Base-by-base conservation (phyloP, 257 asterid species). In the Ilex asprella region DNA sequence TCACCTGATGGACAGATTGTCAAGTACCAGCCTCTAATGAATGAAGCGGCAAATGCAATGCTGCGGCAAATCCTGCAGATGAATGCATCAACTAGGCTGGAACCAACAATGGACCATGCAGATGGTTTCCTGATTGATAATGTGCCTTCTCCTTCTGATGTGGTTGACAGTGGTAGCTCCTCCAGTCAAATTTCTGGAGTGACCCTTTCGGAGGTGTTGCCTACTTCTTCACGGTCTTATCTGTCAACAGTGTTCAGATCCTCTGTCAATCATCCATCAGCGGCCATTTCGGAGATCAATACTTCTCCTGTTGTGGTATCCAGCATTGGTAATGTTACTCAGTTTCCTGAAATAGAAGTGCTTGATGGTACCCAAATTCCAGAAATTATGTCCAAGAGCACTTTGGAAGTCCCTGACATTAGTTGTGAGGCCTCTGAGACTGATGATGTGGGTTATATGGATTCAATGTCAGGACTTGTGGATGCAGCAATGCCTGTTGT, bases 31-130 rank as follows among this genome's bases (percentile, higher is more conserved):
- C 95, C 96, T 43, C 71, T 72, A 74, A 88, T 85, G 89, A 81
- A 86, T 27, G 92, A 83, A 73, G 96, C 96, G 68, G 96, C 92
- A 3, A 86, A 76, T 69, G 72, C 88, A 51, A 78, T 86, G 79
- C 68, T 79, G 52, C 69, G 78, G 54, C 87, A 88, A 68, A 79
- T 88, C 55, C 70, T 83, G 75, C 81, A 81, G 64, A 76, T 79
- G 63, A 70, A 86, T 71, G 49, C 82, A 31, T 70, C 91, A 27
- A 59, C 70, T 39, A 67, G 79, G 65, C 78, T 71, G 4, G 94
- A 85, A 62, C 52, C 80, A 12, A 78, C 74, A 60, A 43, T 75
- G 21, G 83, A 69, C 75, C 66, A 70, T 54, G 41, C 67, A 16
- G 76, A 67, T 71, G 84, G 81, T 65, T 86, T 71, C 73, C 71